Conservation (phyloP, 1,139 yeast species). For the Maudiozyma humilis region DNA sequence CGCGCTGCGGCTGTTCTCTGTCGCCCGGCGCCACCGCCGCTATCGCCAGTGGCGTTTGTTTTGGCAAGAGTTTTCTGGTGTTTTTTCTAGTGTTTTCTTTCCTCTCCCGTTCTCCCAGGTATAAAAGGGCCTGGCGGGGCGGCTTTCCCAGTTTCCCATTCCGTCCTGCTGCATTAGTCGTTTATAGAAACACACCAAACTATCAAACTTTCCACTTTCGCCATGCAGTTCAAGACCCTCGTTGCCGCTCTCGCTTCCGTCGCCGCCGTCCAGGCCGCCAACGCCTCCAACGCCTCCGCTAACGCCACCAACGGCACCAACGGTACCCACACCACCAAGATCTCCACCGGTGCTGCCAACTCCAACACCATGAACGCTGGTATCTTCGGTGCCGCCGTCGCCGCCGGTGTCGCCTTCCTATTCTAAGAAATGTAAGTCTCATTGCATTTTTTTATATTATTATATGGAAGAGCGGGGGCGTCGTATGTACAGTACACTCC, state of each 20-base stretch:
- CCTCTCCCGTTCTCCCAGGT: not conserved
- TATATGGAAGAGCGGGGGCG: too few relatives aligned
- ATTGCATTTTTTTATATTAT: not conserved
- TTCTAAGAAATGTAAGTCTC: conserved; percentile 37
- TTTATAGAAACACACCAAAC: not conserved
- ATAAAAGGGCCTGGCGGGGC: too few relatives aligned
- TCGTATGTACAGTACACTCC: too few relatives aligned
- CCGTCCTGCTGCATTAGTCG: not conserved
- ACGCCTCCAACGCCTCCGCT: conserved; percentile 34
- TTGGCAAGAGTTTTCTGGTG: too few relatives aligned
- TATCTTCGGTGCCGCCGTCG: conserved; percentile 65
- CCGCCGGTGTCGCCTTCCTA: conserved; percentile 64
- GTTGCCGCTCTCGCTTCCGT: conserved; percentile 31
- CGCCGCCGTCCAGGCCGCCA: conserved; percentile 31
- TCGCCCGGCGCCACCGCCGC: too few relatives aligned
- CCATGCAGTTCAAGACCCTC: conserved; percentile 56
- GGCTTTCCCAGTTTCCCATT: too few relatives aligned
- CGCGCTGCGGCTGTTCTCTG: too few relatives aligned
- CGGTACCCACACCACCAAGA: conserved; percentile 25
- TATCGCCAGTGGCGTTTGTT: too few relatives aligned
- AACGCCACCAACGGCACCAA: conserved; percentile 15
- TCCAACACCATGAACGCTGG: conserved; percentile 50
- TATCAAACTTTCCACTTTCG: conserved; percentile 9
- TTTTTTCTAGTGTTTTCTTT: not conserved
- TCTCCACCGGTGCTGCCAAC: conserved; percentile 47